These are phyloP conservation scores for Phaeosphaeriaceae sp. DNA, from an alignment of 2,329 filamentous ascomycete species.

Conservation along the genomic window DNA sequence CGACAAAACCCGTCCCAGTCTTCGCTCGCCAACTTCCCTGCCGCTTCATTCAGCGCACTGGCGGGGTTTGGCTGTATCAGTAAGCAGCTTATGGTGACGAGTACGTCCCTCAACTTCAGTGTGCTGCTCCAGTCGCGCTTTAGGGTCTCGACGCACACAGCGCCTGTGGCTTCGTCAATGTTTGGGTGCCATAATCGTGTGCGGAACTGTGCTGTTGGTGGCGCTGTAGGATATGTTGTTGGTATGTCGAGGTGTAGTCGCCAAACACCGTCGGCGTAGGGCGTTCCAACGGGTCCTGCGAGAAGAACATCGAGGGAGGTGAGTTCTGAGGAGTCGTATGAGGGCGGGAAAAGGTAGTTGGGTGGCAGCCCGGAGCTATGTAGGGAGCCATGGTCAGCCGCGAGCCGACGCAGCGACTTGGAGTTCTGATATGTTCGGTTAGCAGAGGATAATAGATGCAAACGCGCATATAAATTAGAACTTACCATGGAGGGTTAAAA, in stretches of 20 bases:
- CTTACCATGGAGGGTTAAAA: neutral
- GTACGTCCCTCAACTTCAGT: slow-evolving; percentile 64
- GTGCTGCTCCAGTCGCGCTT: slow-evolving; percentile 68
- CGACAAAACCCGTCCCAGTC: slow-evolving; percentile 64
- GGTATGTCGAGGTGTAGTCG: slow-evolving; percentile 66
- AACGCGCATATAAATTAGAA: neutral
- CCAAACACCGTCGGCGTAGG: slow-evolving; percentile 65
- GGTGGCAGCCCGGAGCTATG: slow-evolving; percentile 63
- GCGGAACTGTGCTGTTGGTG: slow-evolving; percentile 65
- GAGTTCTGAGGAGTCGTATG: slow-evolving; percentile 57
- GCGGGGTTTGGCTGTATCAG: slow-evolving; percentile 69
- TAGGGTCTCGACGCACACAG: slow-evolving; percentile 68
- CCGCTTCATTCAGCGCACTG: slow-evolving; percentile 67
- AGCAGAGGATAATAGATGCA: neutral
- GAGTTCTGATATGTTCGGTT: slow-evolving; percentile 50
- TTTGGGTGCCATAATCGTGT: slow-evolving; percentile 71
- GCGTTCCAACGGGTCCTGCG: slow-evolving; percentile 65
- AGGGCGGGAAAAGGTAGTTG: slow-evolving; percentile 64
- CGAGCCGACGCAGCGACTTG: slow-evolving; percentile 62
- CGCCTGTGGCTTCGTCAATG: slow-evolving; percentile 66
- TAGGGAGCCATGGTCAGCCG: slow-evolving; percentile 64
- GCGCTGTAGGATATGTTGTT: slow-evolving; percentile 59
- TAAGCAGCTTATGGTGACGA: slow-evolving; percentile 65
- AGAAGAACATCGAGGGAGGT: slow-evolving; percentile 64
- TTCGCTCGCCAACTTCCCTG: slow-evolving; percentile 62